Conservation (phyloP, 2,329 filamentous ascomycete genomes). For the Chrysosporium keratinophilum region DNA sequence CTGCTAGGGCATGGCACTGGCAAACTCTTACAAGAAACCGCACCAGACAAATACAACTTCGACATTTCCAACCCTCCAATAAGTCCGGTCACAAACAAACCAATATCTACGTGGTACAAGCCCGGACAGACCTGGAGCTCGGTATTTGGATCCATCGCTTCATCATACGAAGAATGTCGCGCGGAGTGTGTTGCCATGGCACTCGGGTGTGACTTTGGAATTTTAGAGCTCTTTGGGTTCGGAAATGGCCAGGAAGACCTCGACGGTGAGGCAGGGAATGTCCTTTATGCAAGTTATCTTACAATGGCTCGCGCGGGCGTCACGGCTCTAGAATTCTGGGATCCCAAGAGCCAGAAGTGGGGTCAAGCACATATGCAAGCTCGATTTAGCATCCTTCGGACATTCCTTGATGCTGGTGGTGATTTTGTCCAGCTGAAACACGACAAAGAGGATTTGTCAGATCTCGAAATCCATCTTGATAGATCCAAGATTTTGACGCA, state of each 20-base stretch:
- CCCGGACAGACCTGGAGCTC: constrained; percentile 90
- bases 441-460: constrained; percentile 62
- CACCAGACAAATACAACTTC: constrained; percentile 76
- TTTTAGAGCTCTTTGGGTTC: constrained; percentile 84
- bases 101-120: constrained; percentile 80
- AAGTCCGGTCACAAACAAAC: constrained; percentile 67
- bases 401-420: constrained; percentile 72
- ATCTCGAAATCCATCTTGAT: constrained; percentile 73
- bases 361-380: constrained; percentile 88
- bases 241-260: constrained; percentile 67
- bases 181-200: constrained; percentile 92
- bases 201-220: constrained; percentile 75
- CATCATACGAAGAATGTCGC: constrained; percentile 86
- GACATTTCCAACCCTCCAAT: constrained; percentile 69
- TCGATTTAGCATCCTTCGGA: constrained; percentile 68
- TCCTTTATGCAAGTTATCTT: constrained; percentile 80
- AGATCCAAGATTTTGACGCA: constrained; percentile 74
- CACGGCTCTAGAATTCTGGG: constrained; percentile 84
- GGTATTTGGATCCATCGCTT: constrained; percentile 78
- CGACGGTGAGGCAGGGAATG: constrained; percentile 65
- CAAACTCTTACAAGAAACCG: constrained; percentile 83
- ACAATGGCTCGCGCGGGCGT: constrained; percentile 92
- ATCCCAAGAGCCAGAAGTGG: constrained; percentile 83
- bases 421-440: constrained; percentile 78
- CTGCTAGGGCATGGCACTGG: constrained; percentile 82